Conservation (phyloP, 2,329 filamentous ascomycete species). For the Elsinoe australis region DNA sequence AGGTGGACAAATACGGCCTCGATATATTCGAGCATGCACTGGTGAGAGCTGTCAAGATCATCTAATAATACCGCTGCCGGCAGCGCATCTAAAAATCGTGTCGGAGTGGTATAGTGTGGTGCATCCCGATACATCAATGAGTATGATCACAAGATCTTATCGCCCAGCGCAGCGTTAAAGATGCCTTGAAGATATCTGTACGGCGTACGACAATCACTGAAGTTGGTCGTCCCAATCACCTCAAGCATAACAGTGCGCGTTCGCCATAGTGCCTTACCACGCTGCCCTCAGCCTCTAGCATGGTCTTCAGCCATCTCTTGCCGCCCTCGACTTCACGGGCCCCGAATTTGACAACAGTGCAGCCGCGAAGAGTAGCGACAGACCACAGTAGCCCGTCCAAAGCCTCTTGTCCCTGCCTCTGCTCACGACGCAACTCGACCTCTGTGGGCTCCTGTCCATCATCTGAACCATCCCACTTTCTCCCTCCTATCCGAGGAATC, state of each 20-base stretch:
- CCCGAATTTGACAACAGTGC: conserved; percentile 86
- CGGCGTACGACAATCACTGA: no score
- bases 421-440: conserved; percentile 40
- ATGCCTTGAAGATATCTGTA: no score
- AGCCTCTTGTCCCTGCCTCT: conserved; percentile 52
- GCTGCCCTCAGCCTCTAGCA: conserved; percentile 68
- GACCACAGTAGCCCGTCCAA: conserved; percentile 66
- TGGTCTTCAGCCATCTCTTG: conserved; percentile 67
- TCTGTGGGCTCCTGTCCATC: conserved; percentile 33
- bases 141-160: no score
- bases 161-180: no score
- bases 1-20: neutral
- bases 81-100: no score
- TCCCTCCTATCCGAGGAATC: conserved; percentile 72
- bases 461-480: conserved; percentile 56
- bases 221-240: no score
- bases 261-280: conserved; percentile 67
- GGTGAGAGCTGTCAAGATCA: neutral
- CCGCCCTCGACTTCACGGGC: conserved; percentile 74
- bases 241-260: conserved; percentile 68
- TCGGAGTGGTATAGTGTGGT: neutral
- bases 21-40: neutral
- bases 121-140: neutral
- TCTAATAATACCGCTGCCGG: no score
- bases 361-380: conserved; percentile 69